Evolutionary conservation across 768 basidiomycete species (phyloP), one percentile per base, ranked within the genome.

Genomic region (Termitomyces sp.): DNA sequence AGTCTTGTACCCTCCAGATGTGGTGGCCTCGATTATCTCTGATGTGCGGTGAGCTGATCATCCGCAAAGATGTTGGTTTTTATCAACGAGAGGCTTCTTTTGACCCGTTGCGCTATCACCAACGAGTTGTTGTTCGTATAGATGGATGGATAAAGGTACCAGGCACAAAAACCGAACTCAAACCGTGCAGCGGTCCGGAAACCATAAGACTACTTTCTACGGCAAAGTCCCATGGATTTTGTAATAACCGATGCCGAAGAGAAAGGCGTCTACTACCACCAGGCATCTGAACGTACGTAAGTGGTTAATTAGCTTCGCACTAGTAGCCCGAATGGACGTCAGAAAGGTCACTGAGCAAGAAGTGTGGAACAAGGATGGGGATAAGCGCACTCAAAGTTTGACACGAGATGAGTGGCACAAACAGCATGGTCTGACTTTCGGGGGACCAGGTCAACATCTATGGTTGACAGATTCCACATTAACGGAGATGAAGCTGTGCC

Each of bases 231-330:
- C 10, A 40, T 41, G 52, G 18, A 40, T 26, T 28, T 28, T 51
- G 36, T 52, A 28, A 52, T 40, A 28, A 40, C 52, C 52, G 36
- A 52, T 52, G 51, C 51, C 51, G 38, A 52, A 41, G 52, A 41
- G 52, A 3, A 52, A 52, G 26, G 38, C n/a, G 7, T 41, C 16
- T 18, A 38, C 26, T 28, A 11, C 26, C 38, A 52, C 22, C 7
- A 20, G 11, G 14, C 8, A 22, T 35, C 32, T 22, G 36, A 35
- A 20, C 40, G 8, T 41, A 35, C 33, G 49, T 35, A 30, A 30
- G 30, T 33, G 22, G 24, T 8, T 35, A 13, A 35, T 35, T 16
- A 50, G 33, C 49, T 50, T 33, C 49, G 22, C 20, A 35, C 20
- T 45, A 16, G 13, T 49, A 22, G 47, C 20, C 40, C 8, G n/a